These are phyloP conservation scores for Zygoascus meyerae DNA, from an alignment of 1,139 yeast genomes.

Conservation along the genomic window DNA sequence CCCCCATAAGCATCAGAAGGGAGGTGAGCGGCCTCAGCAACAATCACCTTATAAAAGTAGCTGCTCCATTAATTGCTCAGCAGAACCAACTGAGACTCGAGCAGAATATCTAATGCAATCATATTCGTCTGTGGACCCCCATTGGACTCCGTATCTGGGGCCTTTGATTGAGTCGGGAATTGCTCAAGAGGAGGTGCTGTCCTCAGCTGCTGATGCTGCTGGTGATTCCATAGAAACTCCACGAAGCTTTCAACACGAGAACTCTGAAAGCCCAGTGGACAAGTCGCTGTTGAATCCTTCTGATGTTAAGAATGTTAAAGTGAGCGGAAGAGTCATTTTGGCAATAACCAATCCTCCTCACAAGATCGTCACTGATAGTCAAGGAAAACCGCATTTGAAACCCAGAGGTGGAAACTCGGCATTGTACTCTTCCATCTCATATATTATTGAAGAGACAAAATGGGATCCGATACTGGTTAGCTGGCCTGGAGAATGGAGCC, in stretches of 20 bases:
- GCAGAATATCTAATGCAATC: too few relatives aligned
- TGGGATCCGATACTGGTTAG: conserved; percentile 90
- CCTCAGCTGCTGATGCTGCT: conserved; percentile 6
- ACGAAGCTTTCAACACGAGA: not conserved
- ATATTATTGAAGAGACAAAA: conserved; percentile 53
- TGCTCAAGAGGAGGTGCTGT: not conserved
- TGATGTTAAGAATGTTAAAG: conserved; percentile 7
- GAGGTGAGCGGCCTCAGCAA: too few relatives aligned
- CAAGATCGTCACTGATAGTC: conserved; percentile 36
- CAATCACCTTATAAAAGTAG: too few relatives aligned
- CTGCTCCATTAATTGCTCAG: too few relatives aligned
- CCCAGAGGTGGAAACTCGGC: conserved; percentile 78
- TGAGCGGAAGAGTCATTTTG: conserved; percentile 59
- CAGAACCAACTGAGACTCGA: too few relatives aligned
- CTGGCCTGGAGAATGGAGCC: conserved; percentile 88
- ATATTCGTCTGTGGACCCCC: conserved; percentile 16
- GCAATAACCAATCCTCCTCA: conserved; percentile 67
- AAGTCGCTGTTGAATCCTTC: conserved; percentile 6
- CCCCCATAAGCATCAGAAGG: too few relatives aligned
- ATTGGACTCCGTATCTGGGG: conserved; percentile 29
- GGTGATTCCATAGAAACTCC: conserved; percentile 2
- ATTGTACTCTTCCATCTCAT: conserved; percentile 65
- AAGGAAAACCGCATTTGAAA: conserved; percentile 13
- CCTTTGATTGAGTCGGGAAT: conserved; percentile 17
- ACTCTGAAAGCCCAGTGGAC: not conserved